Evolutionary conservation across 2,329 filamentous ascomycete genomes (phyloP).

Genomic region (Uncinocarpus reesii): DNA sequence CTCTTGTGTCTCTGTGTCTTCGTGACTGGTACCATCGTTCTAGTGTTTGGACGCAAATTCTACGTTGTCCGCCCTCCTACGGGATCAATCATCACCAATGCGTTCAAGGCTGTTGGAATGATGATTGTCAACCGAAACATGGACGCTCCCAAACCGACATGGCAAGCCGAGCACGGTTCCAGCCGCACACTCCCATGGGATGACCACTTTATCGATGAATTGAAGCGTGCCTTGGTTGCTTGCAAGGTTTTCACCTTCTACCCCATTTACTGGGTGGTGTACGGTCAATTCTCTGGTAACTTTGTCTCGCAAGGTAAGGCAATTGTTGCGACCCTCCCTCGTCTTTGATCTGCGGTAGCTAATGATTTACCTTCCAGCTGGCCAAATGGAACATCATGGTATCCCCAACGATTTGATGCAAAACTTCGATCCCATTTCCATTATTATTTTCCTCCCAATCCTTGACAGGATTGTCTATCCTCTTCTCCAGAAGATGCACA

Average conservation of each 20-base stretch:
- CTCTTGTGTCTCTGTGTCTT: constrained; percentile 55
- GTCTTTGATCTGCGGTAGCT: too few species aligned
- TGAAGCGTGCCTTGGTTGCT: constrained; percentile 55
- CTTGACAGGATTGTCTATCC: constrained; percentile 62
- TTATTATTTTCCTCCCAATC: constrained; percentile 65
- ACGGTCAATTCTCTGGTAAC: constrained; percentile 58
- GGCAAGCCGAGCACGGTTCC: constrained; percentile 45
- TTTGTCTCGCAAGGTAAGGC: constrained; percentile 50
- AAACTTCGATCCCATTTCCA: constrained; percentile 64
- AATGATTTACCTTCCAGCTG: constrained; percentile 31
- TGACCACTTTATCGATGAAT: constrained; percentile 60
- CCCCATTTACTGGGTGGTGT: constrained; percentile 59
- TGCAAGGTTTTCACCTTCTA: constrained; percentile 65
- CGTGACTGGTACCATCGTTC: constrained; percentile 48
- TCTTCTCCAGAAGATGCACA: constrained; percentile 48
- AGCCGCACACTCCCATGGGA: constrained; percentile 48
- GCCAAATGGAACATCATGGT: constrained; percentile 54
- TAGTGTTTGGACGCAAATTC: constrained; percentile 38
- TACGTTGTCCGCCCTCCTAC: constrained; percentile 45
- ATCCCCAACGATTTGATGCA: constrained; percentile 68
- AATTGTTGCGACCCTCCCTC: background rate
- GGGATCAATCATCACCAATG: constrained; percentile 55
- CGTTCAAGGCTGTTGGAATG: constrained; percentile 53
- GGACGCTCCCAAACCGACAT: constrained; percentile 57
- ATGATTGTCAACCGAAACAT: constrained; percentile 43